Evolutionary conservation across 306 rosid species (phyloP), one percentile per base, ranked within the genome.

Genomic region (Cicer pinnatifidum): DNA sequence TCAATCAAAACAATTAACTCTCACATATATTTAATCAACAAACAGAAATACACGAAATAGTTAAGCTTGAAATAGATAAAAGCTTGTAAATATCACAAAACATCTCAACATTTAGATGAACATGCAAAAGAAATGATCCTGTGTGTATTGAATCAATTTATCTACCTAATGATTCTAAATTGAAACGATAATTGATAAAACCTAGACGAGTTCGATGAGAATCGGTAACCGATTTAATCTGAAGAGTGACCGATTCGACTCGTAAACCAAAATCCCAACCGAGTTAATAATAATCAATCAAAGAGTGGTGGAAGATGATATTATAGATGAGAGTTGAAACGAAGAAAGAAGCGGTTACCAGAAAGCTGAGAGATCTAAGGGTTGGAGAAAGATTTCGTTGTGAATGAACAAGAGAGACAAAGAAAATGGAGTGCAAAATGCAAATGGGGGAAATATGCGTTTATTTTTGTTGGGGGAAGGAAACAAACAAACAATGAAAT

Each of bases 291-390:
- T 5, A 7, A 7, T 2, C 1, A 44, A 58, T 12, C 3, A 37
- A 63, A 74, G 4, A 17, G 0, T 23, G 17, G 3, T 20, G 2
- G 7, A 43, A 62, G 75, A 75, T 69, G 19, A 9, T 17, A n/a
- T 1, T n/a, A 46, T 17, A 3, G 13, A 56, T 19, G 40, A 57
- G 9, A 66, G 54, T 4, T 39, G 63, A 40, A 66, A 50, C 23
- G 38, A 50, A 9, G 64, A 7, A 2, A 13, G 20, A 48, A 7
- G 39, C 47, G 52, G 52, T 70, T 70, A 50, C 66, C 23, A 39
- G 76, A 20, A 23, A 40, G 40, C 56, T 44, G 73, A 83, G 63
- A 45, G 67, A 72, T 53, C 65, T 8, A 66, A 65, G 50, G 69
- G 53, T 83, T 13, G 69, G 9, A 33, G 71, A 46, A 51, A 19